These are phyloP conservation scores for Exophiala sideris DNA, from an alignment of 2,329 filamentous ascomycete genomes.

Conservation along the genomic window DNA sequence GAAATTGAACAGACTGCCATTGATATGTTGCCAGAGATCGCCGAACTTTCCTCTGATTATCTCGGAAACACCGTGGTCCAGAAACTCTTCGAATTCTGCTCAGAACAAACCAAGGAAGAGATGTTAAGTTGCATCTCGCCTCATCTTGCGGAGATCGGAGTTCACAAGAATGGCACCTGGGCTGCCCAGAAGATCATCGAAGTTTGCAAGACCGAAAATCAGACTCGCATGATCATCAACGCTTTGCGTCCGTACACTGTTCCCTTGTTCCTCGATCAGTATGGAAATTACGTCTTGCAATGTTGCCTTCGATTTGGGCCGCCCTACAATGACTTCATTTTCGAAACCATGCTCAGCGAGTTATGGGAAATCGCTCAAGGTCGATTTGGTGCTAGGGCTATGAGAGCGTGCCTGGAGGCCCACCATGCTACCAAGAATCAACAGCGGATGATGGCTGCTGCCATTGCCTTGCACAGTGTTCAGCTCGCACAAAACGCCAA, in stretches of 20 bases:
- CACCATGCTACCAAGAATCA: constrained; percentile 94
- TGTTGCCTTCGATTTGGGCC: constrained; percentile 89
- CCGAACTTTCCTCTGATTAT: constrained; percentile 91
- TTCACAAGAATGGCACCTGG: constrained; percentile 99
- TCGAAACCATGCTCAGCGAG: constrained; percentile 90
- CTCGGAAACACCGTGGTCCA: constrained; percentile 99
- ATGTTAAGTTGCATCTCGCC: constrained; percentile 88
- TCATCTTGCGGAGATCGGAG: constrained; percentile 91
- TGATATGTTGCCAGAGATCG: constrained; percentile 94
- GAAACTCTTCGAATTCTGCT: constrained; percentile 96
- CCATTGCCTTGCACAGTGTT: constrained; percentile 94
- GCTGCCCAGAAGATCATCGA: constrained; percentile 99
- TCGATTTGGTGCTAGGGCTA: constrained; percentile 88
- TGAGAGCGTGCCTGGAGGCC: constrained; percentile 94
- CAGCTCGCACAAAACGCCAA: constrained; percentile 96
- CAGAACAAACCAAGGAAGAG: constrained; percentile 80
- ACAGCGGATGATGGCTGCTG: constrained; percentile 88
- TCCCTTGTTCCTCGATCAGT: constrained; percentile 92
- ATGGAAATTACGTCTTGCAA: constrained; percentile 97
- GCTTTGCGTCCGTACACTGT: constrained; percentile 81
- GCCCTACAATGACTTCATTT: constrained; percentile 93
- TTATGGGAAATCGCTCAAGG: constrained; percentile 94
- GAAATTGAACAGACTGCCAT: constrained; percentile 92
- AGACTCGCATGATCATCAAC: constrained; percentile 82
- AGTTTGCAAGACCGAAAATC: constrained; percentile 77